Conservation (phyloP, 1,284 basidiomycete genomes). For the Trametes hirsuta region DNA sequence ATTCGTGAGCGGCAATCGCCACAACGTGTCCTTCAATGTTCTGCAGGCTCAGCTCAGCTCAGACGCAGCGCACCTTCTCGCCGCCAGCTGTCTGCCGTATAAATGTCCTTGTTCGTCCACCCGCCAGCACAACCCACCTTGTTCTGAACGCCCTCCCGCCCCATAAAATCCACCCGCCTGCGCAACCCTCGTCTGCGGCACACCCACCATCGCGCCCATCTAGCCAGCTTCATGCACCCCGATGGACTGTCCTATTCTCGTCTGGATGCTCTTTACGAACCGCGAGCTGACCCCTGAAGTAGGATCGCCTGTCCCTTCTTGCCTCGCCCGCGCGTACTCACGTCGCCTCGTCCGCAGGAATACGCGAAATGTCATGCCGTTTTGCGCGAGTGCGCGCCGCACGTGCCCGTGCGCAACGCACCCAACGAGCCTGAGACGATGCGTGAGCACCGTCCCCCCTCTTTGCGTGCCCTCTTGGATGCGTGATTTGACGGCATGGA, state of each 20-base stretch:
- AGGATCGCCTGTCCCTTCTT: constrained; percentile 27
- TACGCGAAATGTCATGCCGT: constrained; percentile 60
- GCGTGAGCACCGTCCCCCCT: constrained; percentile 47
- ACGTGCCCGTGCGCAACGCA: constrained; percentile 54
- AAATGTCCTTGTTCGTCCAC: constrained; percentile 15
- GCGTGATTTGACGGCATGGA: background rate
- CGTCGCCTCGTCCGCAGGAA: constrained; percentile 47
- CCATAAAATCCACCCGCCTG: background rate
- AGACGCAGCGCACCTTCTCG: constrained; percentile 13
- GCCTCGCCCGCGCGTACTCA: constrained; percentile 2
- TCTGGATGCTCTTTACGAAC: constrained; percentile 79
- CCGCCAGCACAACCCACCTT: background rate
- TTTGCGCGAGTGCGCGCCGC: constrained; percentile 48
- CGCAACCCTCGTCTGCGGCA: background rate
- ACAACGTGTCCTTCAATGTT: constrained; percentile 28
- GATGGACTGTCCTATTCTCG: constrained; percentile 67
- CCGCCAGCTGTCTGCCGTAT: constrained; percentile 16
- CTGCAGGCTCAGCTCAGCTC: constrained; percentile 1
- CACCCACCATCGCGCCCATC: constrained; percentile 17
- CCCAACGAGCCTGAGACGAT: constrained; percentile 62
- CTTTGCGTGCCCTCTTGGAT: background rate
- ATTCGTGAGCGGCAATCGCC: constrained; percentile 24
- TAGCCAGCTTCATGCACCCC: constrained; percentile 18
- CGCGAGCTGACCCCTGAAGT: constrained; percentile 70
- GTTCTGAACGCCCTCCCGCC: background rate